Percentiles rank a stretch among this genome's conserved stretches.
Conservation (phyloP, 306 rosid species). For the Dryas alaskensis region DNA sequence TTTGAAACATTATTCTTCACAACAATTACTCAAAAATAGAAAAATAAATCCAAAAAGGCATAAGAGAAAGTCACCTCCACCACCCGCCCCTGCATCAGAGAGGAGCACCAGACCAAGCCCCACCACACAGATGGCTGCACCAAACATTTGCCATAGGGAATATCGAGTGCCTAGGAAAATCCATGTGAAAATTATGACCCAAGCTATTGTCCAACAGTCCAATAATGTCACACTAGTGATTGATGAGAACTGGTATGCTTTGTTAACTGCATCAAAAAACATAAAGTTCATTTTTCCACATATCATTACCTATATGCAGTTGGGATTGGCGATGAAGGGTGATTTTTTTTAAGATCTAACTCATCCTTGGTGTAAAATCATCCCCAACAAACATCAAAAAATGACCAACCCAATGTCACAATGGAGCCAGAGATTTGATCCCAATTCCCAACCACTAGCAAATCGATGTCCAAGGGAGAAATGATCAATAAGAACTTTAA, state of each 20-base stretch:
- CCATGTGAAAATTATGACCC: constrained; percentile 63
- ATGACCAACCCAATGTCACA: not conserved
- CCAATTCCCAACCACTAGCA: not conserved
- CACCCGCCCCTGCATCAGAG: constrained; percentile 60
- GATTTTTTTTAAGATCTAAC: too few relatives aligned
- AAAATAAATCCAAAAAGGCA: constrained; percentile 1
- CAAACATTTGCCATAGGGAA: constrained; percentile 55
- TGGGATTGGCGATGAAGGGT: too few relatives aligned
- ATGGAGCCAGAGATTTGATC: not conserved
- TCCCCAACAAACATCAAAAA: not conserved
- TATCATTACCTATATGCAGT: not conserved
- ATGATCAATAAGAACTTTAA: not conserved
- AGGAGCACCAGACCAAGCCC: constrained; percentile 68
- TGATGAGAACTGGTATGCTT: constrained; percentile 63
- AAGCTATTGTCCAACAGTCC: constrained; percentile 65
- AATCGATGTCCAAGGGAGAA: not conserved
- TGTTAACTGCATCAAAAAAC: constrained; percentile 50
- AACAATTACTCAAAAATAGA: not conserved
- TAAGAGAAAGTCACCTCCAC: constrained; percentile 45
- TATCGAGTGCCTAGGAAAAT: constrained; percentile 54
- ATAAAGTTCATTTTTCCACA: not conserved
- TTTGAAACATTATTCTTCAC: not conserved
- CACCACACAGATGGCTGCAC: constrained; percentile 47
- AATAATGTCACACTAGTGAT: constrained; percentile 65
- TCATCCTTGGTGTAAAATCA: not conserved